Evolutionary conservation across 805 yeast genomes (phyloP).

Genomic region (Priceomyces medius): DNA sequence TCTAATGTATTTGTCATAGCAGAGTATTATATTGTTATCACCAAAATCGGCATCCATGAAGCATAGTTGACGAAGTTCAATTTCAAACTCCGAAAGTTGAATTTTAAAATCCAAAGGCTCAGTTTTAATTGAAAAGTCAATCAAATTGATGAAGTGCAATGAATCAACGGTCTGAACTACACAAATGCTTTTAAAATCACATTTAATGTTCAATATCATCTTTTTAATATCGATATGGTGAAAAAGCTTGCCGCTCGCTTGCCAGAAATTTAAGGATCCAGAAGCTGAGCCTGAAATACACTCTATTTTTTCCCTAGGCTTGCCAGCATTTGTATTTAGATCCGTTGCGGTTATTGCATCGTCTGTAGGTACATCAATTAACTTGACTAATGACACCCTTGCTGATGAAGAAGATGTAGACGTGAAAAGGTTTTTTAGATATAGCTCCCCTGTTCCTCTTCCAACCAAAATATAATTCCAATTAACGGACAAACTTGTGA

Average conservation of each 20-base stretch:
- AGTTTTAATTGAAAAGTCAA: conserved; percentile 7
- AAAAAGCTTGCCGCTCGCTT: conserved; percentile 18
- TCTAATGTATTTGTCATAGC: conserved; percentile 17
- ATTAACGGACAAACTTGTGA: conserved; percentile 22
- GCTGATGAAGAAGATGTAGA: conserved; percentile 29
- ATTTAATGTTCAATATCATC: conserved; percentile 16
- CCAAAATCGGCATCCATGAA: conserved; percentile 33
- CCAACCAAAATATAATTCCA: conserved; percentile 36
- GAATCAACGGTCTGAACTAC: conserved; percentile 17
- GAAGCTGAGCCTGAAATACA: conserved; percentile 21
- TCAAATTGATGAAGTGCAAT: conserved; percentile 20
- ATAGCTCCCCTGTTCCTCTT: conserved; percentile 26
- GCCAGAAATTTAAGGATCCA: conserved; percentile 29
- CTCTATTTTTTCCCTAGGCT: conserved; percentile 23
- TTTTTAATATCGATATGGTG: conserved; percentile 10
- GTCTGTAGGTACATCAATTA: conserved; percentile 10
- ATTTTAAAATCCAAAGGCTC: conserved; percentile 17
- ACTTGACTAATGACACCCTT: conserved; percentile 19
- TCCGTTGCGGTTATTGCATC: conserved; percentile 19
- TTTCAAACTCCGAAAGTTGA: conserved; percentile 9
- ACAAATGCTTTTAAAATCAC: conserved; percentile 28
- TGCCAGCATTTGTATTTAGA: conserved; percentile 21
- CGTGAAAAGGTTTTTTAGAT: conserved; percentile 32
- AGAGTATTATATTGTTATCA: conserved; percentile 26
- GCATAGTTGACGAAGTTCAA: conserved; percentile 11